Percentiles rank a stretch among this genome's conserved stretches.
These are phyloP conservation scores for Drechslerella dactyloides DNA, from an alignment of 2,329 filamentous ascomycete genomes.

Conservation along the genomic window DNA sequence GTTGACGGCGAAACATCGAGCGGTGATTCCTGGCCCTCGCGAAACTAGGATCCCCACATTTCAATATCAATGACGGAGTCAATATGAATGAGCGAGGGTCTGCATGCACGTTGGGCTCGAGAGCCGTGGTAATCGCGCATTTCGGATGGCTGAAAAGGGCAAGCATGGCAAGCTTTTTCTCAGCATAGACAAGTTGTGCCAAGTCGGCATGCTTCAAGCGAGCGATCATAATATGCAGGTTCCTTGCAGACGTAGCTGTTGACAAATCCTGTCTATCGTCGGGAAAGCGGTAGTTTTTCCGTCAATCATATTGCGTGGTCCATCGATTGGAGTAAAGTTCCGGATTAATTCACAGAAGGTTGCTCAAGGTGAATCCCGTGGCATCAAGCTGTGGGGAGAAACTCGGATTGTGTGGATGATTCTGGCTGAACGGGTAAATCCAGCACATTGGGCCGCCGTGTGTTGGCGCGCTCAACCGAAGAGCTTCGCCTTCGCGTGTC, in stretches of 20 bases:
- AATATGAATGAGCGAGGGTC: not conserved
- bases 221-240: constrained; percentile 25
- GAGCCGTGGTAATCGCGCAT: constrained; percentile 42
- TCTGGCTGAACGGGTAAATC: constrained; percentile 45
- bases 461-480: not conserved
- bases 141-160: constrained; percentile 43
- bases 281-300: constrained; percentile 41
- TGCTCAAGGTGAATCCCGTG: not conserved
- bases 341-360: constrained; percentile 26
- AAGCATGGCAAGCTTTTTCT: constrained; percentile 29
- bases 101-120: constrained; percentile 11
- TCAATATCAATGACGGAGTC: constrained; percentile 11
- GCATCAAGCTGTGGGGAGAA: constrained; percentile 7
- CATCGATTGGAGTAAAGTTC: not conserved
- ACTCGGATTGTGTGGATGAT: constrained; percentile 30
- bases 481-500: not conserved
- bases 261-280: constrained; percentile 22
- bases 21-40: constrained; percentile 21
- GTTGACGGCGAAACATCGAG: constrained; percentile 47
- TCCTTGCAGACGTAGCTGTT: constrained; percentile 20
- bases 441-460: not conserved
- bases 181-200: constrained; percentile 23
- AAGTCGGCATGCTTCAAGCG: constrained; percentile 34
- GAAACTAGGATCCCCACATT: constrained; percentile 19
- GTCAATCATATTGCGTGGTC: constrained; percentile 24